Percentiles rank a stretch among this genome's conserved stretches.
Conservation (phyloP, 2,329 filamentous ascomycete genomes). For the Botryotinia narcissicola region DNA sequence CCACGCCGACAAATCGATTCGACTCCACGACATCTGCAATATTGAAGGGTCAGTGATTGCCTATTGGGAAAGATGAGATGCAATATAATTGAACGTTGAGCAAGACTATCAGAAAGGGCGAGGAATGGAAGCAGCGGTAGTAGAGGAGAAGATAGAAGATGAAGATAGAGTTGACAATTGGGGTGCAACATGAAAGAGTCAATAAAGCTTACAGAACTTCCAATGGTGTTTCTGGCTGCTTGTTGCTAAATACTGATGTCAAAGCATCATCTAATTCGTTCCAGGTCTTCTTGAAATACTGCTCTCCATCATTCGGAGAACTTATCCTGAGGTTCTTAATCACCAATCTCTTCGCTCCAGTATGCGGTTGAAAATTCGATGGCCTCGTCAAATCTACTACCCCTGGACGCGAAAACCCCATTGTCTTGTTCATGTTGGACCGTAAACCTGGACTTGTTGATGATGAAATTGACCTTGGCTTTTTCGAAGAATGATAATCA, state of each 20-base stretch:
- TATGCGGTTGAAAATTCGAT: slow-evolving; percentile 63
- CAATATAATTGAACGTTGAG: background rate
- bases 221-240: slow-evolving; percentile 66
- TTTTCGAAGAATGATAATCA: slow-evolving; percentile 53
- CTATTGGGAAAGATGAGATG: background rate
- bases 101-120: background rate
- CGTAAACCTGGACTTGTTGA: slow-evolving; percentile 23
- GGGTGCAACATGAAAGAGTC: background rate
- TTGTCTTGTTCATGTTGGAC: slow-evolving; percentile 32
- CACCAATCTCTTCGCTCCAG: slow-evolving; percentile 80
- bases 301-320: slow-evolving; percentile 59
- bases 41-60: background rate
- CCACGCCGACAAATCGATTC: slow-evolving; percentile 87
- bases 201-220: slow-evolving; percentile 60
- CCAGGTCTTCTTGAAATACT: slow-evolving; percentile 77
- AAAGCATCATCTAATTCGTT: slow-evolving; percentile 72
- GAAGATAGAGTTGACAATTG: background rate
- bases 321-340: slow-evolving; percentile 83
- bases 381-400: slow-evolving; percentile 32
- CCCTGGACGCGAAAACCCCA: slow-evolving; percentile 24
- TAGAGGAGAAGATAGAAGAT: background rate
- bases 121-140: background rate
- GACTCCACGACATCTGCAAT: slow-evolving; percentile 67
- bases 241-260: slow-evolving; percentile 66
- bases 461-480: slow-evolving; percentile 71